These are phyloP conservation scores for Cordyceps cateniannulata DNA, from an alignment of 2,329 filamentous ascomycete genomes.

Conservation along the genomic window DNA sequence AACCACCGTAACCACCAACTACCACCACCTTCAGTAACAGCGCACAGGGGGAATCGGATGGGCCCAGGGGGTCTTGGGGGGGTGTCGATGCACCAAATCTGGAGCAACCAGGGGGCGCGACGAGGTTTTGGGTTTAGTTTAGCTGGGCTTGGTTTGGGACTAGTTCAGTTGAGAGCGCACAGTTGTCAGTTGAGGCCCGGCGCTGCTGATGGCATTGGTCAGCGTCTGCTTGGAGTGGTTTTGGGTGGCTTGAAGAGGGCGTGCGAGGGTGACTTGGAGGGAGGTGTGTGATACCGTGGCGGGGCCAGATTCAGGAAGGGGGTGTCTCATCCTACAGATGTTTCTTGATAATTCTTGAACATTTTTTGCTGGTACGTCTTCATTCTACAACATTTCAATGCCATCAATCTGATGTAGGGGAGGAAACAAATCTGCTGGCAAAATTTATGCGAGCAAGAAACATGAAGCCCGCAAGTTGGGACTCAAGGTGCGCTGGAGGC, in stretches of 20 bases:
- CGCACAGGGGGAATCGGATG: background rate
- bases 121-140: conserved; percentile 8
- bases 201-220: background rate
- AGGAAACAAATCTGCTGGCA: too few relatives aligned
- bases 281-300: background rate
- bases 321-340: too few relatives aligned
- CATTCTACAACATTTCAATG: too few relatives aligned
- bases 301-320: too few relatives aligned
- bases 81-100: conserved; percentile 9
- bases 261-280: background rate
- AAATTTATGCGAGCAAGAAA: too few relatives aligned
- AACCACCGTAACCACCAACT: background rate
- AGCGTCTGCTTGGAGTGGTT: background rate
- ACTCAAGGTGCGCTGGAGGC: too few relatives aligned
- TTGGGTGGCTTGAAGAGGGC: background rate
- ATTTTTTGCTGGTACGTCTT: too few relatives aligned
- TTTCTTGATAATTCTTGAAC: too few relatives aligned
- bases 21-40: background rate
- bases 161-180: conserved; percentile 10
- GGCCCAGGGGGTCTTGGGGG: background rate
- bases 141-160: background rate
- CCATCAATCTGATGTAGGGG: too few relatives aligned
- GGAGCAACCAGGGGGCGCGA: conserved; percentile 5
- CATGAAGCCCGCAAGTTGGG: too few relatives aligned
- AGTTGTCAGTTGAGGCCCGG: conserved; percentile 9